These are phyloP conservation scores for Acanthamoeba quina DNA, from an alignment of 208 protist genomes.

Conservation along the genomic window DNA sequence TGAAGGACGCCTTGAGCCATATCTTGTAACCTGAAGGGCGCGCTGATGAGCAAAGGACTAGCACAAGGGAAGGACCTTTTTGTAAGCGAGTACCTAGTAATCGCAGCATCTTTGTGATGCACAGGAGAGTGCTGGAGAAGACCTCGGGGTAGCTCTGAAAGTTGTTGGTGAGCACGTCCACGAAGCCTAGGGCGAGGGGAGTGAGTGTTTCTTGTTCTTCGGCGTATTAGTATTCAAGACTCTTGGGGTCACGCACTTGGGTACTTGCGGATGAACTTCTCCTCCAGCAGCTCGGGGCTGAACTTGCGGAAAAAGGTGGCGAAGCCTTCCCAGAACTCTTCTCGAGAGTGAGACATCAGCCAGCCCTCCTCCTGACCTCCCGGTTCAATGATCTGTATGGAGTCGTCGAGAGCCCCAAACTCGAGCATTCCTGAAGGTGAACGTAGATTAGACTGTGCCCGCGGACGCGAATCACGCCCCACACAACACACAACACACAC, in stretches of 20 bases:
- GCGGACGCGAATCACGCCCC: background rate
- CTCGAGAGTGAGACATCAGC: background rate
- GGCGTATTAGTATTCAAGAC: background rate
- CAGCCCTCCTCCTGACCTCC: background rate
- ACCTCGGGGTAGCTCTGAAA: slow-evolving; percentile 42
- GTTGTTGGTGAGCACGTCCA: slow-evolving; percentile 4
- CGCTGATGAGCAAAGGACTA: background rate
- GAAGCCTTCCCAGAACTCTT: slow-evolving; percentile 59
- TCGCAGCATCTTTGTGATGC: background rate
- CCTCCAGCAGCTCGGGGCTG: background rate
- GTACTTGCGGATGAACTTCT: slow-evolving; percentile 55
- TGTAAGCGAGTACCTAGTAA: background rate
- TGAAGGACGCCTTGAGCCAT: slow-evolving; percentile 6
- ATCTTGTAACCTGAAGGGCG: slow-evolving; percentile 26
- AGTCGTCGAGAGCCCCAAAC: slow-evolving; percentile 23
- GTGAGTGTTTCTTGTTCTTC: background rate
- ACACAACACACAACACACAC: no score
- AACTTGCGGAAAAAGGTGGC: background rate
- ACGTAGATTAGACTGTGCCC: background rate
- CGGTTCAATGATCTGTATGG: slow-evolving; percentile 7
- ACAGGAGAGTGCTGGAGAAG: background rate
- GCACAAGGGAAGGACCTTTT: background rate
- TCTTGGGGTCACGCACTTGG: background rate
- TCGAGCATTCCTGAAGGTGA: slow-evolving; percentile 20
- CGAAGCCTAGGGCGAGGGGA: background rate